phyloP scores from a whole-genome alignment of 352 stramenopile species.

The Globisporangium cederbergense region DNA sequence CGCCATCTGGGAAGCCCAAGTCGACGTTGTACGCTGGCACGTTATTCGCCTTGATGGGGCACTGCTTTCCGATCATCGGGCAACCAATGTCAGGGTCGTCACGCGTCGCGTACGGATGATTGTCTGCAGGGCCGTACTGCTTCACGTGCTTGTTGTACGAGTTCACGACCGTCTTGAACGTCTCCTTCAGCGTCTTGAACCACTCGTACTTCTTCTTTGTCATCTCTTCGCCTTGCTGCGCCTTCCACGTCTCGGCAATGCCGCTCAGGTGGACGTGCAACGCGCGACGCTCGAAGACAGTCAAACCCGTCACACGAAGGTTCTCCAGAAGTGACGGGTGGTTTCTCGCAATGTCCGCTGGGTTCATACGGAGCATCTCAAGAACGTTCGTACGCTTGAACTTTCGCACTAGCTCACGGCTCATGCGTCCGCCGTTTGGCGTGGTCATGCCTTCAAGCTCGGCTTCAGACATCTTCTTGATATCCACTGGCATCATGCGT shows the following conservation, averaged over 20 bases:
- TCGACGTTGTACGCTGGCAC: conserved; percentile 72
- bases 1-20: conserved; percentile 75
- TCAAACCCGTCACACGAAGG: conserved; percentile 88
- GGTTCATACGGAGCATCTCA: conserved; percentile 85
- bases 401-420: conserved; percentile 82
- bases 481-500: conserved; percentile 90
- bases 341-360: conserved; percentile 83
- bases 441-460: conserved; percentile 64
- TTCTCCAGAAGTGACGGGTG: conserved; percentile 90
- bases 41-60: conserved; percentile 85
- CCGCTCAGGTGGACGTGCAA: conserved; percentile 85
- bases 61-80: conserved; percentile 89
- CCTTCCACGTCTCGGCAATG: conserved; percentile 86
- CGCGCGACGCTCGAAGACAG: conserved; percentile 87
- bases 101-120: conserved; percentile 85
- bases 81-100: conserved; percentile 81
- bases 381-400: conserved; percentile 93
- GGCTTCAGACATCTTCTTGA: conserved; percentile 90
- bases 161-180: conserved; percentile 91
- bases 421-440: conserved; percentile 75
- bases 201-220: conserved; percentile 90
- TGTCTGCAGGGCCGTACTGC: conserved; percentile 87
- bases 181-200: conserved; percentile 91
- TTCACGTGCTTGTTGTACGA: conserved; percentile 89
- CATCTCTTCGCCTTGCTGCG: conserved; percentile 89